Evolutionary conservation across 176 grass and related monocot genomes (phyloP), one percentile per base, ranked within the genome.

Genomic region (Bothriochloa decipiens): DNA sequence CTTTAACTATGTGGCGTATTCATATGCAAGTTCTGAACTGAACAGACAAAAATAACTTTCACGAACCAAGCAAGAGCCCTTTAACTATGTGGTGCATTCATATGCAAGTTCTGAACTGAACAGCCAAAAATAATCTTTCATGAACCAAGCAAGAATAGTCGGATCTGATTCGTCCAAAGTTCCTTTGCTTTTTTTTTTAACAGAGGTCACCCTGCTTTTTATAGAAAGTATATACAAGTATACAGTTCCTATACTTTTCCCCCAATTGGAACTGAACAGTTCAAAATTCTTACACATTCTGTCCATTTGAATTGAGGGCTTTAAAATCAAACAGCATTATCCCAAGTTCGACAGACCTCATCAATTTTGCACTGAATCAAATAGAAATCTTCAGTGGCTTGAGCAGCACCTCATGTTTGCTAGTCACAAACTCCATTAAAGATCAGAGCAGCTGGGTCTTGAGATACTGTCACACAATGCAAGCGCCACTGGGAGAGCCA

Each of bases 71-170:
- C 29, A 32, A 32, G 29, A 32, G 29, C 29, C n/a, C n/a, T n/a
- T n/a, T n/a, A n/a, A n/a, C 10, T 14, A 63, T 28, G 11, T 63
- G 70, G 67, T 61, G 35, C 27, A 72, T n/a, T 76, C 3, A 76
- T 43, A 82, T 75, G 47, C 17, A 87, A 75, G 23, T 23, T 75
- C 43, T 41, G 27, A 12, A 84, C 22, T 55, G 29, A 57, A 39
- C 32, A 67, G 18, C 29, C 20, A 76, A 76, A 65, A 39, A 4
- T 35, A 33, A 15, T 7, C 2, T 64, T 83, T 64, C 65, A 41
- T 65, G 58, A 68, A 28, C 12, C 43, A 61, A 45, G 35, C 36
- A 75, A 75, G 33, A 85, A 6, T 26, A 22, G 46, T 32, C n/a
- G 5, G 18, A 50, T 22, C 22, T 47, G 8, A 47, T 14, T 20